Base-by-base conservation (phyloP, 345 rosid genomes). In the Citrus mangshanensis region DNA sequence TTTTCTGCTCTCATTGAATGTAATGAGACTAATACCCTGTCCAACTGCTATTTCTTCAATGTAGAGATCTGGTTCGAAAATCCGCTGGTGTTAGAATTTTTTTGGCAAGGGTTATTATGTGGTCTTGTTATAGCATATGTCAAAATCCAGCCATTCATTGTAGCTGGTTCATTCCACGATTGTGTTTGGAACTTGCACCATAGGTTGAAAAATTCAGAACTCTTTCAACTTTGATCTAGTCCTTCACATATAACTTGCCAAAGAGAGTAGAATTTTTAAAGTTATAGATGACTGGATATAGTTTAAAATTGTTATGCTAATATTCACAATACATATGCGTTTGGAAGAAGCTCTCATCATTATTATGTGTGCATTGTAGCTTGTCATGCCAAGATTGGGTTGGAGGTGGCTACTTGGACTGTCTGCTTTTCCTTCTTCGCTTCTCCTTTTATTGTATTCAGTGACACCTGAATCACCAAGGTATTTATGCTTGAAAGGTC, bases 381-480 rank as follows among this genome's bases (percentile, higher is more conserved):
- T 90, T 80, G 80, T 95, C 73, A 93, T 95, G 98, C 99, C 99
- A 72, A 87, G 59, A 51, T 75, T 90, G 84, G 91, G 92, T 75
- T 93, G 99, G 98, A 89, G 99, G 83, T 95, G 99, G 98, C 84
- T 95, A 74, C 96, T 95, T 82, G 97, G 83, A 59, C 38, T 92
- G 16, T 92, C 97, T 73, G 85, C 97, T 76, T 21, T 91, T 58
- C 99, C 98, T 77, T 89, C 99, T 58, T 85, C 81, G 10, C 74
- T 90, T 75, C 97, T 95, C 78, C 97, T 93, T 79, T 2, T 89
- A 54, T 95, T 95, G 90, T 95, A 95, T 75, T 37, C 76, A 30
- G 37, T 80, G 82, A 83, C 95, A 25, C 95, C 97, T 0, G 97
- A 95, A 84, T 95, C 99, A 56, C 98, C 98, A 12, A 89, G 99